Evolutionary conservation across 805 yeast species (phyloP).

Genomic region (Clavispora vitiphila): DNA sequence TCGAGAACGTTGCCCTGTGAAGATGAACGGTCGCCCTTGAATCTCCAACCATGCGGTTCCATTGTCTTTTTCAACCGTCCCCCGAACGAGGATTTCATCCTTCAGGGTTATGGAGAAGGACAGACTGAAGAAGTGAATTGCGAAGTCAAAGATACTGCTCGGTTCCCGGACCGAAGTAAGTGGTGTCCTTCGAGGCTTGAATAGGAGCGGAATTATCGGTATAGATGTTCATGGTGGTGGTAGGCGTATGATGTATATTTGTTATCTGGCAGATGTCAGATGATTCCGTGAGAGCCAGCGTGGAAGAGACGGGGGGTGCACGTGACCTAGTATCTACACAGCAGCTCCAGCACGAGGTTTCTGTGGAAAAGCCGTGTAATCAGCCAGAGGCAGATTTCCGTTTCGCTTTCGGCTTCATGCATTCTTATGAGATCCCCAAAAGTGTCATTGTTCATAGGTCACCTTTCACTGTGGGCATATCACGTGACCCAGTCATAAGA

Average conservation of each 20-base stretch:
- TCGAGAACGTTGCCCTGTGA: background rate
- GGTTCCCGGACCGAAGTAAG: conserved; percentile 3
- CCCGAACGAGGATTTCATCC: background rate
- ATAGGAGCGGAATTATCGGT: background rate
- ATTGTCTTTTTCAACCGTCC: background rate
- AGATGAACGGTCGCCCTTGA: background rate
- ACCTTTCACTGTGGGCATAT: too few species aligned
- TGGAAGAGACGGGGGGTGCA: too few species aligned
- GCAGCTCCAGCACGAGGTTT: too few species aligned
- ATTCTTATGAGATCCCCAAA: too few species aligned
- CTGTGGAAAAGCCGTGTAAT: too few species aligned
- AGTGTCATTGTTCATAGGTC: too few species aligned
- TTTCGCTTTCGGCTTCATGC: too few species aligned
- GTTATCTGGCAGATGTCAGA: background rate
- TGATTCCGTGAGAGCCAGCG: background rate
- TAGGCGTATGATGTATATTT: too few species aligned
- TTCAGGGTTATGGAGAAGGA: background rate
- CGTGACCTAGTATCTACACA: too few species aligned
- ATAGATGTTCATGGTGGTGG: background rate
- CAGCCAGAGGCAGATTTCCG: too few species aligned
- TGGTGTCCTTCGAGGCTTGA: background rate
- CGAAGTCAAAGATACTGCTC: conserved; percentile 30
- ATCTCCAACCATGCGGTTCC: background rate
- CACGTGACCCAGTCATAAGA: too few species aligned
- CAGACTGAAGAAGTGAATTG: conserved; percentile 9